A percentile compares a stretch with the other conserved stretches of the same genome.
These are phyloP conservation scores for Daucus carota DNA, from an alignment of 129 eudicot genomes.

Conservation along the genomic window DNA sequence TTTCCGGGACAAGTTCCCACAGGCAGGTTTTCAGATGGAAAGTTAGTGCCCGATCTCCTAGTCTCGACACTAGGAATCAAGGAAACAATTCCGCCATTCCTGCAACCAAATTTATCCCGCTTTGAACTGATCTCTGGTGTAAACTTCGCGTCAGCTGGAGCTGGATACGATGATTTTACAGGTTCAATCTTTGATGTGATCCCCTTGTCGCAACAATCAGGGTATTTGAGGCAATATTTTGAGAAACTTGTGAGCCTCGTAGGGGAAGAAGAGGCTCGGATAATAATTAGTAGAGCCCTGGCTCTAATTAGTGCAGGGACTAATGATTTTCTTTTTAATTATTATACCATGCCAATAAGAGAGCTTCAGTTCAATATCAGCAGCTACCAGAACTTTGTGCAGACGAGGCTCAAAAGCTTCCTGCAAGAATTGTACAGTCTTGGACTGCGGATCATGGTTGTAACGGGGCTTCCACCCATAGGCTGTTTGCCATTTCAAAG, in stretches of 20 bases:
- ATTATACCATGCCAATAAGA: conserved; percentile 49
- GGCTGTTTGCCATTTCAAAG: background rate
- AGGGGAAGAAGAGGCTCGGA: conserved; percentile 38
- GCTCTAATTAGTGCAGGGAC: conserved; percentile 59
- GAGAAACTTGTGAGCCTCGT: conserved; percentile 30
- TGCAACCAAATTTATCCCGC: conserved; percentile 40
- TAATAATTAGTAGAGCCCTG: conserved; percentile 33
- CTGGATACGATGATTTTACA: conserved; percentile 59
- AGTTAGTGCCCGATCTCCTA: conserved; percentile 47
- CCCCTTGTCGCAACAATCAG: conserved; percentile 39
- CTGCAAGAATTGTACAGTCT: conserved; percentile 29
- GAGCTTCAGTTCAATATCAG: conserved; percentile 27
- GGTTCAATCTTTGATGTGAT: conserved; percentile 30
- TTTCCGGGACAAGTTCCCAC: conserved; percentile 48
- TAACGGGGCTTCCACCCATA: background rate
- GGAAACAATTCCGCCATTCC: conserved; percentile 52
- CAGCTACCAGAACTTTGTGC: conserved; percentile 53
- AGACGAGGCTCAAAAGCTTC: conserved; percentile 31
- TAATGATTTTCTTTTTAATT: conserved; percentile 61
- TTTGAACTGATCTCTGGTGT: conserved; percentile 59
- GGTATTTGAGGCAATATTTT: conserved; percentile 28
- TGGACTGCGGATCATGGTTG: conserved; percentile 11
- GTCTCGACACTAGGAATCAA: conserved; percentile 50
- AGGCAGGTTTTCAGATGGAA: conserved; percentile 73
- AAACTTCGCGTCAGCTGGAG: conserved; percentile 65